These are phyloP conservation scores for Waltiozyma sp. DNA, from an alignment of 1,139 yeast genomes.

Conservation along the genomic window DNA sequence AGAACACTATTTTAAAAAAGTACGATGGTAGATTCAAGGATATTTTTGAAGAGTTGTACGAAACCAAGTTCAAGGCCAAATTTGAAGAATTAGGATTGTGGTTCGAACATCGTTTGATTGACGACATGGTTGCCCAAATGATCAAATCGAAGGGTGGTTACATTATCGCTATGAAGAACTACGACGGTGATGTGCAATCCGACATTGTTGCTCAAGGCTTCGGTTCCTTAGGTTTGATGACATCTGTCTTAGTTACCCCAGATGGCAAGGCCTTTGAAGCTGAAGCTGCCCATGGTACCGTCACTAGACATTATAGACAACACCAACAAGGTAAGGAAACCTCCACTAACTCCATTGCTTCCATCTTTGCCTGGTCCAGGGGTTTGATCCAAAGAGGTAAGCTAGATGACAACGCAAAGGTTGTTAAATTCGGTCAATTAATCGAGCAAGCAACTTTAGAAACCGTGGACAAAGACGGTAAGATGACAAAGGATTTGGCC, in stretches of 20 bases:
- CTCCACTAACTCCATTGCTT: slow-evolving; percentile 75
- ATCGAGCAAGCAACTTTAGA: slow-evolving; percentile 62
- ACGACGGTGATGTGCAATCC: slow-evolving; percentile 80
- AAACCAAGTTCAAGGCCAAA: slow-evolving; percentile 39
- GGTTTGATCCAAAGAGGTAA: slow-evolving; percentile 76
- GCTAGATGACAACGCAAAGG: slow-evolving; percentile 61
- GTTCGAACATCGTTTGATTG: slow-evolving; percentile 76
- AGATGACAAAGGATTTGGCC: slow-evolving; percentile 79
- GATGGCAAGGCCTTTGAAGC: slow-evolving; percentile 77
- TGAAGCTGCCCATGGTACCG: slow-evolving; percentile 86
- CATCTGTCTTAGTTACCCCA: slow-evolving; percentile 75
- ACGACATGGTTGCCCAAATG: slow-evolving; percentile 88
- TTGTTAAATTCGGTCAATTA: slow-evolving; percentile 51
- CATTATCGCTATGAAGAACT: slow-evolving; percentile 74
- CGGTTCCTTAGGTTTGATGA: slow-evolving; percentile 77
- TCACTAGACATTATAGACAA: slow-evolving; percentile 77
- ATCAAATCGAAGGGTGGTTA: slow-evolving; percentile 76
- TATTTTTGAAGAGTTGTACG: slow-evolving; percentile 60
- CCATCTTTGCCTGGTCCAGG: slow-evolving; percentile 81
- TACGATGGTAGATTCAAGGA: slow-evolving; percentile 80
- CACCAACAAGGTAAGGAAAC: slow-evolving; percentile 80
- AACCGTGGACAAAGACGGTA: slow-evolving; percentile 61
- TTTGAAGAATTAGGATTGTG: slow-evolving; percentile 61
- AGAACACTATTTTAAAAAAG: slow-evolving; percentile 71
- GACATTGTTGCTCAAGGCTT: slow-evolving; percentile 84